phyloP scores from a whole-genome alignment of 208 protist species.

The Acanthamoeba triangularis region DNA sequence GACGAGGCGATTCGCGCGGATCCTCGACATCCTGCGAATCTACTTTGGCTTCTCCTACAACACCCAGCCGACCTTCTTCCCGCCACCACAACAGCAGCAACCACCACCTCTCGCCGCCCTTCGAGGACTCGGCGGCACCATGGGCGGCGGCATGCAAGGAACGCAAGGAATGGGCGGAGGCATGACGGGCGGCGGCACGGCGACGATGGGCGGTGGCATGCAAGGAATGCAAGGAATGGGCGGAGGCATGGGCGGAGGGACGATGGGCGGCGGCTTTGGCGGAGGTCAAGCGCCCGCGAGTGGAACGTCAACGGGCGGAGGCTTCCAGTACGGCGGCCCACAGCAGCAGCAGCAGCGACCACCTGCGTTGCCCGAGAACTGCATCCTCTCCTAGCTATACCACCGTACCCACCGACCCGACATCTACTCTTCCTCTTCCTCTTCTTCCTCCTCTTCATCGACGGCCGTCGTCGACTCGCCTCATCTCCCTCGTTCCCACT shows the following conservation, averaged over 20 bases:
- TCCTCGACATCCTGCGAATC: conserved; percentile 26
- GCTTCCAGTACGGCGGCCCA: not conserved
- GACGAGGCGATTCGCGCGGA: not conserved
- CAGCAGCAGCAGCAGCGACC: not conserved
- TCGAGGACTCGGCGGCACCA: not conserved
- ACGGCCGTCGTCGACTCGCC: too few species aligned
- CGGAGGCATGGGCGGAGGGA: not conserved
- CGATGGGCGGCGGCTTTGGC: not conserved
- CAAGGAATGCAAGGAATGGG: not conserved
- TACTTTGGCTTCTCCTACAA: conserved; percentile 44
- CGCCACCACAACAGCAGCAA: not conserved
- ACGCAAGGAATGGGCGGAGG: too few species aligned
- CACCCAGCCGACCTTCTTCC: not conserved
- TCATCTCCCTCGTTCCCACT: too few species aligned
- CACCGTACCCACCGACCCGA: too few species aligned
- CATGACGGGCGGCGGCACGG: not conserved
- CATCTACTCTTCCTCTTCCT: too few species aligned
- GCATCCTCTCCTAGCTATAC: too few species aligned
- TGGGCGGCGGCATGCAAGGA: not conserved
- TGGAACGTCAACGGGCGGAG: not conserved
- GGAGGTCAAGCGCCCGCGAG: not conserved
- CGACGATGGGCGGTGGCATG: not conserved
- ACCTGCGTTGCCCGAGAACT: too few species aligned
- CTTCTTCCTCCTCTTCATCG: too few species aligned
- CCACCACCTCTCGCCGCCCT: not conserved